phyloP scores from a whole-genome alignment of 1,284 basidiomycete genomes.

The Ustilago curta region DNA sequence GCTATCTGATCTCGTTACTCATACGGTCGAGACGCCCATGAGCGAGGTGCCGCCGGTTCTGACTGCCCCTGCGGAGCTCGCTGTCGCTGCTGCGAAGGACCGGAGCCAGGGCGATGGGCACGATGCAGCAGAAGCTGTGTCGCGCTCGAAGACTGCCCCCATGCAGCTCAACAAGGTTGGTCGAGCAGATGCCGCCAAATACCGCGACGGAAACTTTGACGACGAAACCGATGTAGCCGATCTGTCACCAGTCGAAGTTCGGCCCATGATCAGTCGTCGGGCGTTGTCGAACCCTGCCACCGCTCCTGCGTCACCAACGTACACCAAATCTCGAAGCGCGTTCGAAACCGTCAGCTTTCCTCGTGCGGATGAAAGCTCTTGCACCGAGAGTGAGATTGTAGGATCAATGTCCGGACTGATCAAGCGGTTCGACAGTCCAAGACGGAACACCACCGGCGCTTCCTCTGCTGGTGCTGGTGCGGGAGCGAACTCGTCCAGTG shows the following conservation, averaged over 20 bases:
- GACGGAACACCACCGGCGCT: conserved; percentile 24
- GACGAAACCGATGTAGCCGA: conserved; percentile 47
- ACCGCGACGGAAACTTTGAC: conserved; percentile 42
- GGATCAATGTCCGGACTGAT: conserved; percentile 37
- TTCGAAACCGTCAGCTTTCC: conserved; percentile 30
- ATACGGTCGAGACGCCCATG: conserved; percentile 32
- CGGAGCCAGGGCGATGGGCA: not conserved
- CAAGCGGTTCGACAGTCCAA: conserved; percentile 49
- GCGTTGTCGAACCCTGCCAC: conserved; percentile 39
- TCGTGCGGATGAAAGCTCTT: conserved; percentile 60
- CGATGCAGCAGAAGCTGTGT: conserved; percentile 11
- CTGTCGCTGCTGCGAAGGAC: not conserved
- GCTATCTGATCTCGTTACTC: conserved; percentile 38
- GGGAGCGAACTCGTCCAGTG: not conserved
- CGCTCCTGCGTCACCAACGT: conserved; percentile 44
- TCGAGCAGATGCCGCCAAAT: conserved; percentile 18
- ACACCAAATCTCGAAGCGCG: conserved; percentile 18
- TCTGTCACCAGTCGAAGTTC: conserved; percentile 45
- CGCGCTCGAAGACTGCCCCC: conserved; percentile 30
- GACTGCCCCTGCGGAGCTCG: conserved; percentile 5
- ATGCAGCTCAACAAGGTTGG: conserved; percentile 31
- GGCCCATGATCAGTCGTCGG: conserved; percentile 39
- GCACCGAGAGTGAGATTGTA: conserved; percentile 53
- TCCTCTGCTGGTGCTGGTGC: conserved; percentile 5
- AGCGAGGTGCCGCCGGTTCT: conserved; percentile 31